phyloP scores from a whole-genome alignment of 192 early-diverging fungal genomes.

The Pilobolus umbonatus region DNA sequence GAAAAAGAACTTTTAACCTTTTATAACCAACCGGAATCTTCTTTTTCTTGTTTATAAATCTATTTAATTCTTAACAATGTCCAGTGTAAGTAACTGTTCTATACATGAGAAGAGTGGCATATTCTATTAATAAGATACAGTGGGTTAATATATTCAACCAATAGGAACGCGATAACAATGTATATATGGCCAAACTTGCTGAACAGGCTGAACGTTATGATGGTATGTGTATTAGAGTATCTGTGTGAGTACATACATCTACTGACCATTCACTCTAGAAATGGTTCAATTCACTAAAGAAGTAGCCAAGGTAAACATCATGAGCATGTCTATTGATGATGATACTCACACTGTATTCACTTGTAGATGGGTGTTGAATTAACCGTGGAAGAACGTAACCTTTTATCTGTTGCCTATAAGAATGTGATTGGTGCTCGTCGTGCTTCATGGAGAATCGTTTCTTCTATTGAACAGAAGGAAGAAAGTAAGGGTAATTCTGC shows the following conservation, averaged over 20 bases:
- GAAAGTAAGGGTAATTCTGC: constrained; percentile 86
- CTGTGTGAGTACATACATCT: too few relatives aligned
- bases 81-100: not conserved
- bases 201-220: constrained; percentile 99
- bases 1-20: too few relatives aligned
- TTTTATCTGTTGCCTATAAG: constrained; percentile 79
- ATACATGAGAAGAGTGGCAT: not conserved
- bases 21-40: not conserved
- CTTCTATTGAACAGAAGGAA: constrained; percentile 99
- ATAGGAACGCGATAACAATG: too few relatives aligned
- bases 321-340: not conserved
- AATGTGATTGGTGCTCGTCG: constrained; percentile 95
- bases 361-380: constrained; percentile 72
- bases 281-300: constrained; percentile 28
- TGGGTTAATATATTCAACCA: too few relatives aligned
- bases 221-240: too few relatives aligned
- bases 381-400: constrained; percentile 80
- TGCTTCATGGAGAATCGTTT: constrained; percentile 98
- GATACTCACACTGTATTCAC: not conserved
- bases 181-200: constrained; percentile 98
- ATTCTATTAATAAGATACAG: not conserved
- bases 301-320: constrained; percentile 37
- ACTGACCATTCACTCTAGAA: constrained; percentile 9
- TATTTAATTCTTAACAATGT: not conserved
- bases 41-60: not conserved